Evolutionary conservation across 2,329 filamentous ascomycete species (phyloP), one percentile per base, ranked within the genome.

Genomic region (Allantophomopsis cytisporea): DNA sequence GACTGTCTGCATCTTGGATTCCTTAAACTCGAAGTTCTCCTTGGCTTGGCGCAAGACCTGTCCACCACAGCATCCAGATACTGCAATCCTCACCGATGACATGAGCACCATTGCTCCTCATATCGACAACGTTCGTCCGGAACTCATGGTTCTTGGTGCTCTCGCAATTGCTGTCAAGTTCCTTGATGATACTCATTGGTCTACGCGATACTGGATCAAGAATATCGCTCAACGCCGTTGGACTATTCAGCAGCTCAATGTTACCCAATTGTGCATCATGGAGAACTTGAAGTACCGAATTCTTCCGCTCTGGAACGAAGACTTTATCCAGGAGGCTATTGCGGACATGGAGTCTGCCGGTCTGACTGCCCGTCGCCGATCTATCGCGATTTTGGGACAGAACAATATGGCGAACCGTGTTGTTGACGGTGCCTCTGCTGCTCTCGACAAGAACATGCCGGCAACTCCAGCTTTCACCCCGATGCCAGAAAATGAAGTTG

Each of bases 101-200:
- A 73, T 53, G 71, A 67, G 10, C 58, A 71, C 6, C 64, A 68
- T 1, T 54, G 61, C 43, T 53, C 48, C 38, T n/a, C 71, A 79
- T 56, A 75, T 78, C 54, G 73, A 80, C 58, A 66, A 66, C 11
- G 65, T 80, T 43, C 62, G 61, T 43, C 75, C 76, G 39, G 76
- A 81, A 53, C 52, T 81, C 43, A 75, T 81, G 46, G 64, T 77
- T 38, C 61, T 81, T n/a, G 64, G 69, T 1, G 72, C 76, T 1
- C 60, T 82, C 14, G 62, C 78, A 45, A 71, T 81, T 39, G 74
- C 76, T n/a, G 62, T 67, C 51, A 81, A 82, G 57, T 81, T 80
- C 50, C 63, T 70, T 35, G 71, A 79, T 48, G 77, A 82, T 57
- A 59, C 61, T 38, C 66, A 74, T 49, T 63, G 68, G 44, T 58